A percentile compares a stretch with the other conserved stretches of the same genome.
phyloP scores from a whole-genome alignment of 148 eudicot genomes.

The Linanthus parryae region DNA sequence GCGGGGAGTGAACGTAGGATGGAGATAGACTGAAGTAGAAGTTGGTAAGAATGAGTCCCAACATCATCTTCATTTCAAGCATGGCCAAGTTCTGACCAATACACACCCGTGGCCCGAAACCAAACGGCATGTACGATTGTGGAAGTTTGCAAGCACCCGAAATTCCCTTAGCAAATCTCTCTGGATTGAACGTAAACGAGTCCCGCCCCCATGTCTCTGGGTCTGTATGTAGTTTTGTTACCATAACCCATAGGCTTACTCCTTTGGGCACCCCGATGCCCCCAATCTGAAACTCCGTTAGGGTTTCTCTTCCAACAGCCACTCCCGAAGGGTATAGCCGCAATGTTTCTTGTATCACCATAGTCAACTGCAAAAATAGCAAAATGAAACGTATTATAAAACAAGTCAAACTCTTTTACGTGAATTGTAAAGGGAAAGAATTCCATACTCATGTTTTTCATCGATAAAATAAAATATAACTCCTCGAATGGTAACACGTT shows the following conservation, averaged over 20 bases:
- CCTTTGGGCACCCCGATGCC: conserved; percentile 36
- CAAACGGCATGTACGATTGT: conserved; percentile 41
- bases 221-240: conserved; percentile 24
- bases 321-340: conserved; percentile 55
- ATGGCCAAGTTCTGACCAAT: conserved; percentile 38
- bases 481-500: too few relatives aligned
- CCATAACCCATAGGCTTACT: conserved; percentile 20
- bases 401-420: not conserved
- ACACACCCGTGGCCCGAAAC: conserved; percentile 26
- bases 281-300: conserved; percentile 28
- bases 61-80: conserved; percentile 30
- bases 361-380: conserved; percentile 32
- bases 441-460: too few relatives aligned
- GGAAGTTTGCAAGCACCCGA: conserved; percentile 30
- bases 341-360: conserved; percentile 47
- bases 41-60: conserved; percentile 35
- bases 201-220: conserved; percentile 33
- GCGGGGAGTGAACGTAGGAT: conserved; percentile 36
- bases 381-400: not conserved
- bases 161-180: conserved; percentile 28
- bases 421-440: not conserved
- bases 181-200: conserved; percentile 28
- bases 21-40: conserved; percentile 45
- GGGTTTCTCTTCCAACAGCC: conserved; percentile 28
- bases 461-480: too few relatives aligned